phyloP scores from a whole-genome alignment of 2,329 filamentous ascomycete species.

The Sporothrix brunneoviolacea region DNA sequence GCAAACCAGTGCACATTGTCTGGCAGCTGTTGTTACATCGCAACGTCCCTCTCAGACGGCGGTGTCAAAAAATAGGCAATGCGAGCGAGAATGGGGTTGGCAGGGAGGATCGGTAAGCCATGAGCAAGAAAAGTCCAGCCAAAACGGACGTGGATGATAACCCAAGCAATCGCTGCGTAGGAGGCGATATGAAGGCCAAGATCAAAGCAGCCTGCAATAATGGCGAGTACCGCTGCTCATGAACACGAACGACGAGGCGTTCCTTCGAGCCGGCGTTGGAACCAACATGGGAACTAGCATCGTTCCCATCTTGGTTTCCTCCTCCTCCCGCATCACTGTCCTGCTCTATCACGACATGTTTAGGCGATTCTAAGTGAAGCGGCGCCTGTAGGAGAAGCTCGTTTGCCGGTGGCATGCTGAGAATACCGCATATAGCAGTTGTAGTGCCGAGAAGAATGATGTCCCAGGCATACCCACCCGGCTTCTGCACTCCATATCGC shows the following conservation, averaged over 20 bases:
- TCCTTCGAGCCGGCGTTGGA: too few relatives aligned
- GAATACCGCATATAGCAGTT: constrained; percentile 7
- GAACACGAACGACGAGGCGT: neutral
- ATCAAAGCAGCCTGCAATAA: constrained; percentile 1
- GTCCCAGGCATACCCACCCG: constrained; percentile 10
- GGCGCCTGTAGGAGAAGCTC: constrained; percentile 61
- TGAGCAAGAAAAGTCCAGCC: constrained; percentile 7
- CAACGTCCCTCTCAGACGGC: constrained; percentile 1
- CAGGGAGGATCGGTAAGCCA: constrained; percentile 9
- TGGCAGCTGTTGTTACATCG: neutral
- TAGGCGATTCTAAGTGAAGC: constrained; percentile 56
- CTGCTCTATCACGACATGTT: constrained; percentile 39
- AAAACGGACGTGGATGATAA: constrained; percentile 5
- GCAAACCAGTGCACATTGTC: constrained; percentile 1
- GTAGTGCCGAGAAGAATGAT: constrained; percentile 8
- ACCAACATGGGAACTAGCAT: too few relatives aligned
- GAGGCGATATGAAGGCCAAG: constrained; percentile 6
- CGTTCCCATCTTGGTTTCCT: too few relatives aligned
- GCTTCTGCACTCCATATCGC: constrained; percentile 5
- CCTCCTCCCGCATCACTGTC: constrained; percentile 30
- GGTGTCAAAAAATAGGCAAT: constrained; percentile 2
- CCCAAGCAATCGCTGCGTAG: constrained; percentile 3
- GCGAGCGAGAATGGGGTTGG: constrained; percentile 8
- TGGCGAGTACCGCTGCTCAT: constrained; percentile 5
- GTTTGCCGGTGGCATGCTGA: constrained; percentile 58